These are phyloP conservation scores for Pseudogymnoascus sp. DNA, from an alignment of 2,329 filamentous ascomycete species.

Conservation along the genomic window DNA sequence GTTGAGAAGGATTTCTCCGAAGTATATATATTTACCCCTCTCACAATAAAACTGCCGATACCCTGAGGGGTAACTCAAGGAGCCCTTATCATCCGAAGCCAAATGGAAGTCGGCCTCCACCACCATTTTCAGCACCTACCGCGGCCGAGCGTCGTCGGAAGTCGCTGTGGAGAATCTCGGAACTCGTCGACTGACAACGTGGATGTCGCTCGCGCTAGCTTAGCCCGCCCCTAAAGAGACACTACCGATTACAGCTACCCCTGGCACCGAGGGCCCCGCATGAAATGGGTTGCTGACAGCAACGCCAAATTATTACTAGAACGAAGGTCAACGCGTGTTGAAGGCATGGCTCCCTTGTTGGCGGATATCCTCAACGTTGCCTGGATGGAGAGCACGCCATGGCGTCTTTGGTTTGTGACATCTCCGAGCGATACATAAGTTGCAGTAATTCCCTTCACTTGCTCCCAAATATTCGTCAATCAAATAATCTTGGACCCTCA, in stretches of 20 bases:
- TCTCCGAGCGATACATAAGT: background rate
- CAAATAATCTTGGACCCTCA: background rate
- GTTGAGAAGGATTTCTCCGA: background rate
- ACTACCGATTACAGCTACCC: background rate
- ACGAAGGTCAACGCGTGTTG: background rate
- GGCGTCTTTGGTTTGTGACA: background rate
- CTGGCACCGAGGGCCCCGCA: background rate
- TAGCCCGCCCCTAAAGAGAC: background rate
- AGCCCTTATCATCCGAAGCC: background rate
- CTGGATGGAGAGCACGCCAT: constrained; percentile 2
- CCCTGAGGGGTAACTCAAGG: background rate
- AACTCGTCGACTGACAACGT: background rate
- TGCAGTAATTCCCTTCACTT: background rate
- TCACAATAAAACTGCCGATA: background rate
- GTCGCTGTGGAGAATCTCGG: background rate
- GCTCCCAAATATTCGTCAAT: background rate
- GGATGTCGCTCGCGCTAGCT: background rate
- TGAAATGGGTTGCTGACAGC: background rate
- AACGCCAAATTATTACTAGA: background rate
- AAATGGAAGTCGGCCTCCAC: background rate
- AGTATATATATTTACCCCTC: constrained; percentile 3
- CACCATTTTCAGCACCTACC: background rate
- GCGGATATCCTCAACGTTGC: background rate
- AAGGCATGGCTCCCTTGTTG: constrained; percentile 5
- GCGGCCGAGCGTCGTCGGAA: background rate